Evolutionary conservation across 805 yeast genomes (phyloP).

Genomic region (Candida andamanensis): DNA sequence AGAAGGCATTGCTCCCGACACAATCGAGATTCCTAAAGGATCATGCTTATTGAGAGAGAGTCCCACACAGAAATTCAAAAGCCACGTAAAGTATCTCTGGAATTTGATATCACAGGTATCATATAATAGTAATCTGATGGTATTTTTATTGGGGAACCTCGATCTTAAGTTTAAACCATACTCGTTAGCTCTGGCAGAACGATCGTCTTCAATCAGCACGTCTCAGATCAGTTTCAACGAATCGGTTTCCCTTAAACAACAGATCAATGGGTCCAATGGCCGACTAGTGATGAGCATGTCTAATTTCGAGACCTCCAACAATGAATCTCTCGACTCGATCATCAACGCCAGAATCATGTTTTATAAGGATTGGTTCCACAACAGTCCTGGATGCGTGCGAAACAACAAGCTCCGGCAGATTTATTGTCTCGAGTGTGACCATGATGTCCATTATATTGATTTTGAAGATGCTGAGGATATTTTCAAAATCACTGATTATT

Average conservation of each 20-base stretch:
- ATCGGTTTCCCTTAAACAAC: no score
- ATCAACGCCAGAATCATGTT: slow-evolving; percentile 23
- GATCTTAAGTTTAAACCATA: slow-evolving; percentile 21
- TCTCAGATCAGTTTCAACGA: neutral
- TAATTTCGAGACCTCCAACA: neutral
- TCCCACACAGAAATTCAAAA: slow-evolving; percentile 25
- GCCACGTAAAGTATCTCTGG: slow-evolving; percentile 24
- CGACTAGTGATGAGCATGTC: slow-evolving; percentile 8
- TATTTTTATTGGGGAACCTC: slow-evolving; percentile 26
- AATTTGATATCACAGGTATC: slow-evolving; percentile 21
- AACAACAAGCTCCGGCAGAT: slow-evolving; percentile 1
- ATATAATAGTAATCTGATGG: slow-evolving; percentile 18
- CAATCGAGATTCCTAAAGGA: slow-evolving; percentile 24
- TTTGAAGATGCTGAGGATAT: neutral
- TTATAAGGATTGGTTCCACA: slow-evolving; percentile 32
- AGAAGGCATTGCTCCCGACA: slow-evolving; percentile 18
- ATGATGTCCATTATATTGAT: slow-evolving; percentile 2
- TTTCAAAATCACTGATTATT: neutral
- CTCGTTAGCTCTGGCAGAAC: neutral
- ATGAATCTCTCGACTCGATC: slow-evolving; percentile 13
- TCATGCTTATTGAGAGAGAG: slow-evolving; percentile 25
- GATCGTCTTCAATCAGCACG: slow-evolving; percentile 1
- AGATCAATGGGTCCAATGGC: slow-evolving; percentile 1
- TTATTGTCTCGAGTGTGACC: neutral
- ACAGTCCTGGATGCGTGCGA: slow-evolving; percentile 5